A percentile compares a stretch with the other conserved stretches of the same genome.
Conservation (phyloP, 192 early-diverging fungal genomes). For the Coemansia aciculifera region DNA sequence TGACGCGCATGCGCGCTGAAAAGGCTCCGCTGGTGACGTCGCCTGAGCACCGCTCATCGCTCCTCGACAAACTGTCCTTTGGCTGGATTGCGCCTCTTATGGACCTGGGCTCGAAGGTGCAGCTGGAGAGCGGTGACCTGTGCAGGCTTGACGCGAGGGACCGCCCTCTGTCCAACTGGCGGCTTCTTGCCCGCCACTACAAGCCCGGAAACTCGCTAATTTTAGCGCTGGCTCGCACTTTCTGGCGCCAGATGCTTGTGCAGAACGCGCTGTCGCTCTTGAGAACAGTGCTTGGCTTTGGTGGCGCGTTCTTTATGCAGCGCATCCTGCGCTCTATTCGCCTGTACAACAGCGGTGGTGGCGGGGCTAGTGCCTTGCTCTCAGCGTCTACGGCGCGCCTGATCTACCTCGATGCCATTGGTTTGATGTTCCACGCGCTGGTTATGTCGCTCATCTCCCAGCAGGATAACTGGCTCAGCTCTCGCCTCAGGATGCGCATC, state of each 20-base stretch:
- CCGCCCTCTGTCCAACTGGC: conserved; percentile 13
- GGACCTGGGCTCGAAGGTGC: conserved; percentile 53
- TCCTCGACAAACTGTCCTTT: conserved; percentile 46
- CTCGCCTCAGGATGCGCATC: conserved; percentile 57
- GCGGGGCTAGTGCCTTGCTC: conserved; percentile 8
- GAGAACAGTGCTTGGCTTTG: conserved; percentile 34
- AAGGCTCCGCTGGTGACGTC: conserved; percentile 33
- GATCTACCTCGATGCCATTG: conserved; percentile 61
- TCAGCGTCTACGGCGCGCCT: not conserved
- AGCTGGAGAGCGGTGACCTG: conserved; percentile 52
- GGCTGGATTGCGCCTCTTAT: conserved; percentile 66
- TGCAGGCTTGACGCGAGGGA: not conserved
- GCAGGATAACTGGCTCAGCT: conserved; percentile 58
- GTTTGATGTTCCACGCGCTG: conserved; percentile 53
- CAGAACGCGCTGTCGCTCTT: conserved; percentile 24
- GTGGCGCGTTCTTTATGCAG: conserved; percentile 59
- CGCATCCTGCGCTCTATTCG: conserved; percentile 50
- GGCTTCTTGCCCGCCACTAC: conserved; percentile 9
- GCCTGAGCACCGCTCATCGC: conserved; percentile 27
- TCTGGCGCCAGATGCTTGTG: conserved; percentile 27
- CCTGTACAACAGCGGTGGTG: conserved; percentile 32
- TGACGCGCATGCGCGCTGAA: conserved; percentile 24
- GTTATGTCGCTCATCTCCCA: conserved; percentile 44
- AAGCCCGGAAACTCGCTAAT: conserved; percentile 13
- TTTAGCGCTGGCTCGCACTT: conserved; percentile 27